Conservation (phyloP, 352 stramenopile species). For the Globisporangium canariense region DNA sequence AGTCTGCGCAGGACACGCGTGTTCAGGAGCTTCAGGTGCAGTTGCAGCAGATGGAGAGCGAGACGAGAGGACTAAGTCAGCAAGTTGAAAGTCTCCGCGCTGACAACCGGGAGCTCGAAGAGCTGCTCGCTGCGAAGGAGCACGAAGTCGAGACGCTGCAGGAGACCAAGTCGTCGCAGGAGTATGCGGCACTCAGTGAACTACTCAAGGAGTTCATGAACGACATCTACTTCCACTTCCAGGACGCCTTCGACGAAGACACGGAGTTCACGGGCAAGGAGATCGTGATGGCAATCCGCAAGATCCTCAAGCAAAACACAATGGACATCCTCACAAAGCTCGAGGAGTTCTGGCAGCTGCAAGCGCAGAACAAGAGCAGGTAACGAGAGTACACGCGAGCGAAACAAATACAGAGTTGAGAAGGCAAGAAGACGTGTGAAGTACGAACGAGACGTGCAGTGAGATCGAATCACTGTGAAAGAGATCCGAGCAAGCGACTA, state of each 20-base stretch:
- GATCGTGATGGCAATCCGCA: slow-evolving; percentile 76
- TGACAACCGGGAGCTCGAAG: slow-evolving; percentile 45
- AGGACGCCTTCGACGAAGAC: slow-evolving; percentile 83
- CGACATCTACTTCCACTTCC: slow-evolving; percentile 86
- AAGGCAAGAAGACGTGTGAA: not conserved
- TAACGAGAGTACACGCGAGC: not conserved
- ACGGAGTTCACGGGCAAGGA: slow-evolving; percentile 81
- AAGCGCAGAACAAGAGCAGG: slow-evolving; percentile 25
- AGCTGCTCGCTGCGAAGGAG: slow-evolving; percentile 44
- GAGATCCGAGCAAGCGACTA: not conserved
- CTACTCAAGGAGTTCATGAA: slow-evolving; percentile 87
- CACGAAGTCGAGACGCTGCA: slow-evolving; percentile 46
- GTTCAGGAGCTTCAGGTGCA: slow-evolving; percentile 46
- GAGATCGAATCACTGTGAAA: slow-evolving; percentile 5
- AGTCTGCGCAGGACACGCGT: slow-evolving; percentile 41
- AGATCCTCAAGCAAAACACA: slow-evolving; percentile 85
- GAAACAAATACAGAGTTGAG: not conserved
- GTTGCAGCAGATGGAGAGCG: slow-evolving; percentile 42
- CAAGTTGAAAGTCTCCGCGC: slow-evolving; percentile 43
- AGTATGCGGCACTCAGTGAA: slow-evolving; percentile 57
- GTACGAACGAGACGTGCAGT: not conserved
- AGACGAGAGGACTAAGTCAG: slow-evolving; percentile 34
- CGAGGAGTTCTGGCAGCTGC: slow-evolving; percentile 67
- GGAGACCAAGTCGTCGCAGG: slow-evolving; percentile 42
- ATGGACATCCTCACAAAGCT: slow-evolving; percentile 72